Percentiles rank a stretch among this genome's conserved stretches.
Conservation (phyloP, 73 alveolate species). For the Symbiodinium pilosum region DNA sequence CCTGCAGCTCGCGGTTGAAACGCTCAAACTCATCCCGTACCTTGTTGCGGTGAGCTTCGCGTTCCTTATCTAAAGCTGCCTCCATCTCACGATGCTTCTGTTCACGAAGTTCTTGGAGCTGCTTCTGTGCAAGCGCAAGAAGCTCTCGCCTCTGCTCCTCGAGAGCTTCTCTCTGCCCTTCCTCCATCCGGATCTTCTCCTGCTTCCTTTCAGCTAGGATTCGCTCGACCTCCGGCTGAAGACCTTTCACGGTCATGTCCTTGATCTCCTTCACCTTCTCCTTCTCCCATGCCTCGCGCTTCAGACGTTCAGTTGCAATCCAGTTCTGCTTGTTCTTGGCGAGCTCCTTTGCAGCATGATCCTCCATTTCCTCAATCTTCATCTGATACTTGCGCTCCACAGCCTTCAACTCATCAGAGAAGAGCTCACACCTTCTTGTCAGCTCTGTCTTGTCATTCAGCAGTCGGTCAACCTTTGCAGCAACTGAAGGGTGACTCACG, state of each 20-base stretch:
- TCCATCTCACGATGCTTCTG: conserved; percentile 87
- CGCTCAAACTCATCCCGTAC: conserved; percentile 96
- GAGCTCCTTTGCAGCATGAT: conserved; percentile 97
- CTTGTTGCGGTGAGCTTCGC: conserved; percentile 96
- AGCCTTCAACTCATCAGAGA: conserved; percentile 96
- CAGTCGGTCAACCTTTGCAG: conserved; percentile 65
- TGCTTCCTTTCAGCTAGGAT: conserved; percentile 93
- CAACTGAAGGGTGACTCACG: background rate
- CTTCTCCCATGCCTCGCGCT: conserved; percentile 98
- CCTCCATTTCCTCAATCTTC: conserved; percentile 97
- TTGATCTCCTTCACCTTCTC: conserved; percentile 97
- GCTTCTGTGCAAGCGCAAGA: conserved; percentile 80
- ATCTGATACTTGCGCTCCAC: conserved; percentile 96
- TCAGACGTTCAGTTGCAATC: conserved; percentile 98
- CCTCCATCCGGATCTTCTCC: conserved; percentile 73
- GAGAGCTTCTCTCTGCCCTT: conserved; percentile 63
- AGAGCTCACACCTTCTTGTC: conserved; percentile 95
- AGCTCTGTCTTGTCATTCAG: conserved; percentile 95
- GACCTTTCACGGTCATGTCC: conserved; percentile 96
- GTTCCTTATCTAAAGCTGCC: conserved; percentile 97
- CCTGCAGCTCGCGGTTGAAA: conserved; percentile 95
- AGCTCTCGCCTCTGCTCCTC: conserved; percentile 76
- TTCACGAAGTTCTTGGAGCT: conserved; percentile 93
- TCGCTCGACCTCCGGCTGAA: conserved; percentile 97
- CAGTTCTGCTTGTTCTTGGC: conserved; percentile 98